Evolutionary conservation across 805 yeast species (phyloP).

Genomic region (Kregervanrija fluxuum): DNA sequence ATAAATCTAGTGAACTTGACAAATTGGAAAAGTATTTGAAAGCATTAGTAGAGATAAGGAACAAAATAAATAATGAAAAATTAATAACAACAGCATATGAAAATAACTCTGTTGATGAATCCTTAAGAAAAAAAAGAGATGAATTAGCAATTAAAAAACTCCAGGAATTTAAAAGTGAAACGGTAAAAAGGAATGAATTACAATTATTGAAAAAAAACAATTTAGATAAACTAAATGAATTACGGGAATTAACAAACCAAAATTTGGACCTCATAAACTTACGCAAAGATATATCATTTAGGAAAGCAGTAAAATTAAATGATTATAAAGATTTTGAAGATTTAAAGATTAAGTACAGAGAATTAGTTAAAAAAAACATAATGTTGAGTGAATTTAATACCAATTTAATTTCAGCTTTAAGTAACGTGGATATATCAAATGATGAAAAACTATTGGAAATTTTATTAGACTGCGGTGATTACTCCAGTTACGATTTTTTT

Average conservation of each 20-base stretch:
- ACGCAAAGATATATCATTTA: constrained; percentile 1
- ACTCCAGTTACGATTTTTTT: constrained; percentile 20
- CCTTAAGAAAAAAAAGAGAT: neutral
- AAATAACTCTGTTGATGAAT: neutral
- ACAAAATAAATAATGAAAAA: constrained; percentile 1
- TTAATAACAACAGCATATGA: neutral
- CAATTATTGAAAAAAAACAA: neutral
- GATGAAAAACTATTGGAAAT: constrained; percentile 25
- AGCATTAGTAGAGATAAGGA: constrained; percentile 3
- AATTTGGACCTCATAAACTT: constrained; percentile 7
- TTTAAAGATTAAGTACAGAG: constrained; percentile 10
- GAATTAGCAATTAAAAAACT: constrained; percentile 2
- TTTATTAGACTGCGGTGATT: constrained; percentile 25
- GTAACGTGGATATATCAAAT: constrained; percentile 25
- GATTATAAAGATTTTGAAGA: constrained; percentile 11
- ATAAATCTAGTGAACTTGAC: neutral
- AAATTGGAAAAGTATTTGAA: constrained; percentile 1
- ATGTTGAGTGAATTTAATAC: constrained; percentile 25
- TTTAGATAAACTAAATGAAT: neutral
- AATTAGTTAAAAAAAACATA: constrained; percentile 16
- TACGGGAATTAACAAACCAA: neutral
- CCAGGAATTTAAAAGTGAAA: constrained; percentile 5
- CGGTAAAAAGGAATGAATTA: neutral
- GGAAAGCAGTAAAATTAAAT: constrained; percentile 5
- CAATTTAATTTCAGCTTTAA: constrained; percentile 27